Percentiles rank a stretch among this genome's conserved stretches.
phyloP scores from a whole-genome alignment of 164 flowering plant species.

The Cinnamomum micranthum region DNA sequence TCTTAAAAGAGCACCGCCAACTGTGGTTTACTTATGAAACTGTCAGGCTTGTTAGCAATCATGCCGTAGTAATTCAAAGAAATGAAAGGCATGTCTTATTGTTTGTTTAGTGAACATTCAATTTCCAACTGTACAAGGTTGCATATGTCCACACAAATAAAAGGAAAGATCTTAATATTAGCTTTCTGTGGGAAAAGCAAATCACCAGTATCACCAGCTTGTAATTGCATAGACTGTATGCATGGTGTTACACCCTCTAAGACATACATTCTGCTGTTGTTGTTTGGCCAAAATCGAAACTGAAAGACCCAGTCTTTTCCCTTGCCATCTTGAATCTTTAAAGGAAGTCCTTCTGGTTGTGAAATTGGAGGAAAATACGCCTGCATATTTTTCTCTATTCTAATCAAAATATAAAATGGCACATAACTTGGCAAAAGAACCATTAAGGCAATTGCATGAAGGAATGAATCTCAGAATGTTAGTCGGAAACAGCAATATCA shows the following conservation, averaged over 20 bases:
- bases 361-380: constrained; percentile 91
- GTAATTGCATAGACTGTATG: constrained; percentile 94
- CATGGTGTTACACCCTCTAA: constrained; percentile 99
- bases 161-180: background rate
- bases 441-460: background rate
- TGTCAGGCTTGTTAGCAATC: too few species aligned
- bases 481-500: background rate
- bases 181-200: background rate
- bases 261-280: constrained; percentile 98
- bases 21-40: too few species aligned
- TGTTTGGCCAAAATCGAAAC: constrained; percentile 99
- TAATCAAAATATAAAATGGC: too few species aligned
- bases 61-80: too few species aligned
- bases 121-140: too few species aligned
- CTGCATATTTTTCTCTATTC: constrained; percentile 35
- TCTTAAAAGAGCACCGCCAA: too few species aligned
- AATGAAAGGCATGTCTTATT: too few species aligned
- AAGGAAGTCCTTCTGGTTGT: constrained; percentile 90
- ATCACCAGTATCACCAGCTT: constrained; percentile 96
- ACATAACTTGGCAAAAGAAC: background rate
- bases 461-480: background rate
- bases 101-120: too few species aligned
- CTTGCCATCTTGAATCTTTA: constrained; percentile 86
- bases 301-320: constrained; percentile 98
- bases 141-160: background rate